Evolutionary conservation across 2,329 filamentous ascomycete genomes (phyloP), one percentile per base, ranked within the genome.

Genomic region (Gnomoniopsis sp.): DNA sequence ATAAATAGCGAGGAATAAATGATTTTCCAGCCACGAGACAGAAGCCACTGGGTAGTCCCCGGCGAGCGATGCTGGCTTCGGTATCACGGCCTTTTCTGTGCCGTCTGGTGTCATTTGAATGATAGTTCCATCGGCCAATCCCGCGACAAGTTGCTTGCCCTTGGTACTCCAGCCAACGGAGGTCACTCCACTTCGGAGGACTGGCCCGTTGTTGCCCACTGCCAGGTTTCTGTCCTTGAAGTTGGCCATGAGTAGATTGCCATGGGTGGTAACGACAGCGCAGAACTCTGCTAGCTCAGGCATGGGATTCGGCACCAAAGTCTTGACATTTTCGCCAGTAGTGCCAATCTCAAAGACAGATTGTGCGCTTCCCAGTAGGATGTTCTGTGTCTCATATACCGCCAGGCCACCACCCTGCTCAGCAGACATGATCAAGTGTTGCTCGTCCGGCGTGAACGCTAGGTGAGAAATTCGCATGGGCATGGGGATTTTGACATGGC

Each of bases 131-230:
- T 97, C 86, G 7, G 81, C 86, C 65, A 95, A 79, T 17, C 96
- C 95, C 65, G 91, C 93, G 48, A 96, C 88, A 47, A 99, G 79
- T 70, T 98, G 93, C 71, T 96, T 99, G 49, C 95, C 95, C 70
- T 88, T 91, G 61, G 86, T 88, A 72, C 95, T 99, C 95, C 96
- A 99, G 57, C 90, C 88, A 6, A 91, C 83, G 67, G 89, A 95
- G 69, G 88, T 92, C 30, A 96, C 93, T 50, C 89, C 87, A 30
- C 83, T 79, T 67, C 88, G 90, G 63, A 96, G 77, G 1, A 87
- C 76, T 4, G 67, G 77, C 36, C 90, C 90, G 63, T 85, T 85
- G 21, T 79, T 67, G 1, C 84, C 83, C 36, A 77, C 75, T 10
- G 82, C 70, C 48, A 91, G 79, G 44, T 76, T 79, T 51, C 82